Evolutionary conservation across 257 asterid species (phyloP), one percentile per base, ranked within the genome.

Genomic region (Ajuga chamaepitys): DNA sequence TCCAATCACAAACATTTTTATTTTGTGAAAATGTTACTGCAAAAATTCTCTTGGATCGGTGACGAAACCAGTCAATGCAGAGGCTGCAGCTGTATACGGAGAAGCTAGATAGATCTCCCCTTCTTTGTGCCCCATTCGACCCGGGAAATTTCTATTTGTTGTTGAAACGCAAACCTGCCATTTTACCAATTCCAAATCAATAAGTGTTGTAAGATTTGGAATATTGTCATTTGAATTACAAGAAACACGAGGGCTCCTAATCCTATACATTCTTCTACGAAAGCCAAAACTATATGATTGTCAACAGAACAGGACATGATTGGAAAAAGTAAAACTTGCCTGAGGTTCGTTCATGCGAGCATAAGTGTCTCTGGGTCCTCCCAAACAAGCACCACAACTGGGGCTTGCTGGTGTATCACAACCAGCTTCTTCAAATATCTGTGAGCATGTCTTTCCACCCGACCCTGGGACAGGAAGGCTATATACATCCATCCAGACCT

Each of bases 381-480:
- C 95, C 82, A 90, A 77, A 67, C 99, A 94, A 65, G 99, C 99
- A 66, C 95, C 95, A 11, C 99, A 94, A 50, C 93, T 83, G 17
- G 99, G 99, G 82, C 99, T 90, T 26, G 99, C 75, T 22, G 99
- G 99, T 3, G 99, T 94, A 76, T 94, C 99, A 18, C 99, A 94
- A 26, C 99, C 99, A 21, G 96, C 99, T 79, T 94, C 99, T 73
- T 90, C 99, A 71, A 94, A 94, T 69, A 90, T 90, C 82, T 90
- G 97, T 3, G 99, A 87, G 77, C 99, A 90, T 5, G 99, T 94
- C 78, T 86, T 88, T 50, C 99, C 97, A 6, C 95, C 95, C 1
- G 97, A 79, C 63, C 96, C 97, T 10, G 96, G 99, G 67, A 94
- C 97, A 0, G 90, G 89, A 72, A 88, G 95, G 75, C 87, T 82